Evolutionary conservation across 2,329 filamentous ascomycete genomes (phyloP).

Genomic region (Cladosporium sp.): DNA sequence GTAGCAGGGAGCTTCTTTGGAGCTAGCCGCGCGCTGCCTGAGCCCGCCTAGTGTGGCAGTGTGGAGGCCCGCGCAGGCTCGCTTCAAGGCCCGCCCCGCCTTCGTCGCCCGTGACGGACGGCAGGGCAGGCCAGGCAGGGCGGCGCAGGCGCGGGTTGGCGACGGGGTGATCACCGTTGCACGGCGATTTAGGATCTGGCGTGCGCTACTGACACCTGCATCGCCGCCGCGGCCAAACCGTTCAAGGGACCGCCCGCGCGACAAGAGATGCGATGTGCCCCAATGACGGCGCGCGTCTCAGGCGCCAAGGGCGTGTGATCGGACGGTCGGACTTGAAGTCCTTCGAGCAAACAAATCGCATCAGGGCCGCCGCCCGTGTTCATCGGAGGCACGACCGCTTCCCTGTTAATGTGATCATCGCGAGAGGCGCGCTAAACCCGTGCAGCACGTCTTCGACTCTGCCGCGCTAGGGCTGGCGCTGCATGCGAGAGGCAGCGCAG

Average conservation of each 20-base stretch:
- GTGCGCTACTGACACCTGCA: conserved; percentile 11
- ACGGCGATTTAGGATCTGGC: conserved; percentile 4
- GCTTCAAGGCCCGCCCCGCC: too few species aligned
- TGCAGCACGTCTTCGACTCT: neutral
- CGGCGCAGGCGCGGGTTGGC: neutral
- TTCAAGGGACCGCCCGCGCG: conserved; percentile 1
- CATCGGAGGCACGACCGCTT: conserved; percentile 1
- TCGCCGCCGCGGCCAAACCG: conserved; percentile 9
- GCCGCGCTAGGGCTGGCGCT: conserved; percentile 1
- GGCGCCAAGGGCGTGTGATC: conserved; percentile 10
- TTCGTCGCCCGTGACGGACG: too few species aligned
- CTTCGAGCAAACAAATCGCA: conserved; percentile 2
- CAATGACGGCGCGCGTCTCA: conserved; percentile 4
- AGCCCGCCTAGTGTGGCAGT: neutral
- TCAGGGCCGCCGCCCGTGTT: neutral
- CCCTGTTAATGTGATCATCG: conserved; percentile 6
- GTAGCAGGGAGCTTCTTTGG: too few species aligned
- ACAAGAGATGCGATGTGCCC: conserved; percentile 2
- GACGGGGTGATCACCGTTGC: conserved; percentile 10
- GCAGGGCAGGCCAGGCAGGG: neutral
- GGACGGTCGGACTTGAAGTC: neutral
- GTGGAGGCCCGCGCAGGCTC: too few species aligned
- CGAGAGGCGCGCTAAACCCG: neutral
- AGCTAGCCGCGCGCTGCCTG: neutral
- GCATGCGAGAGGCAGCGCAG: too few species aligned